These are phyloP conservation scores for Hypomontagnella submonticulosa DNA, from an alignment of 495 filamentous ascomycete genomes.

Conservation along the genomic window DNA sequence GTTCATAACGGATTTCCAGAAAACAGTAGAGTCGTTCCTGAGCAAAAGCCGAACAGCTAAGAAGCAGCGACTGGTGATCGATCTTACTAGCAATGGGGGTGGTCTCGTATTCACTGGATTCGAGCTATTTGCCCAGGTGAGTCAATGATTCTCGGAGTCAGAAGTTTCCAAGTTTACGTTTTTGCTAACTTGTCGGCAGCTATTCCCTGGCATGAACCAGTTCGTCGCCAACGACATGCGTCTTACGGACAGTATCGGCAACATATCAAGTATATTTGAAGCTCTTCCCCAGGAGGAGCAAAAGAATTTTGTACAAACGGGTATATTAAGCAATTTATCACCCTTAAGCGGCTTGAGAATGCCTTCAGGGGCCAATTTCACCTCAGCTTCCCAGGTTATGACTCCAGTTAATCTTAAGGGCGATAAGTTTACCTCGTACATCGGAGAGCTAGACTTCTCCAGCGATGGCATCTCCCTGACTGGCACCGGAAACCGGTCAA, in stretches of 20 bases:
- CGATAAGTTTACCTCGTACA: conserved; percentile 47
- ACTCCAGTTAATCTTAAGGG: conserved; percentile 44
- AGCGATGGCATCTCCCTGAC: conserved; percentile 38
- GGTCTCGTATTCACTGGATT: conserved; percentile 60
- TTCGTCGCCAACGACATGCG: conserved; percentile 51
- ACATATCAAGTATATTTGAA: conserved; percentile 40
- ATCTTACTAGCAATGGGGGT: conserved; percentile 66
- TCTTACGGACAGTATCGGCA: conserved; percentile 38
- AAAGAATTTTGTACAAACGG: not conserved
- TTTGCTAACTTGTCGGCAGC: conserved; percentile 33
- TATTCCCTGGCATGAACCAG: conserved; percentile 44
- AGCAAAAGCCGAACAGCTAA: conserved; percentile 47
- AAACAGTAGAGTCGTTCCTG: conserved; percentile 53
- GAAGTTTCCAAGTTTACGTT: not conserved
- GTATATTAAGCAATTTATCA: conserved; percentile 38
- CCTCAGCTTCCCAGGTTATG: conserved; percentile 39
- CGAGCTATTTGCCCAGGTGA: conserved; percentile 56
- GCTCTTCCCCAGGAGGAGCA: conserved; percentile 24
- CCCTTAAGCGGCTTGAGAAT: conserved; percentile 36
- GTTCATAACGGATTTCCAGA: conserved; percentile 53
- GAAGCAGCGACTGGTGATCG: conserved; percentile 65
- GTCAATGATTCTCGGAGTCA: conserved; percentile 8
- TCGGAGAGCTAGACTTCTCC: conserved; percentile 22
- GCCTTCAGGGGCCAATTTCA: conserved; percentile 44
- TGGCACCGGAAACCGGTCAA: conserved; percentile 40